These are phyloP conservation scores for Camillea tinctor DNA, from an alignment of 2,329 filamentous ascomycete genomes.

Conservation along the genomic window DNA sequence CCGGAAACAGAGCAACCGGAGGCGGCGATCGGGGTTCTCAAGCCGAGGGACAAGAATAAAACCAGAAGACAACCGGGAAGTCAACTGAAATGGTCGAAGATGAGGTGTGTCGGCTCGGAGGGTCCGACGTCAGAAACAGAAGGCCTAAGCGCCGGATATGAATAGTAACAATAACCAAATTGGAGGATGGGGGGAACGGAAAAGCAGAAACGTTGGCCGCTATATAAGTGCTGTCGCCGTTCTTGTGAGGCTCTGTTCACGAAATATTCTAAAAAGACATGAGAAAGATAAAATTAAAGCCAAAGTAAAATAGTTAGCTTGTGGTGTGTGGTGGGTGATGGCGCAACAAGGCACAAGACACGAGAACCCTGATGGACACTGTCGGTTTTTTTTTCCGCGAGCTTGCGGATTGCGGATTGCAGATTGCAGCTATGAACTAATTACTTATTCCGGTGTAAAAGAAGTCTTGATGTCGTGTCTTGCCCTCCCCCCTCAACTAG, in stretches of 20 bases:
- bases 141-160: too few relatives aligned
- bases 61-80: too few relatives aligned
- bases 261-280: not conserved
- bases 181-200: too few relatives aligned
- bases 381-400: too few relatives aligned
- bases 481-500: not conserved
- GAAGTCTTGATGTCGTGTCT: not conserved
- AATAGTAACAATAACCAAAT: too few relatives aligned
- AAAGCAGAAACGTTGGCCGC: not conserved
- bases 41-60: too few relatives aligned
- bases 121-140: not conserved
- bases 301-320: not conserved
- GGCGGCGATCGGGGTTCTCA: not conserved
- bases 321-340: not conserved
- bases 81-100: not conserved
- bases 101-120: not conserved
- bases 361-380: not conserved
- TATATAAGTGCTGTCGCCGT: not conserved
- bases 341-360: not conserved
- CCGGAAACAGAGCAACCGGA: constrained; percentile 1
- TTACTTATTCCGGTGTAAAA: not conserved
- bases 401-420: not conserved
- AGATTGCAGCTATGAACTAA: too few relatives aligned
- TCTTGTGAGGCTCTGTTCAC: not conserved
- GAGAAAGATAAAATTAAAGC: not conserved